Evolutionary conservation across 2,329 filamentous ascomycete species (phyloP), one percentile per base, ranked within the genome.

Genomic region (Aspergillus sp.): DNA sequence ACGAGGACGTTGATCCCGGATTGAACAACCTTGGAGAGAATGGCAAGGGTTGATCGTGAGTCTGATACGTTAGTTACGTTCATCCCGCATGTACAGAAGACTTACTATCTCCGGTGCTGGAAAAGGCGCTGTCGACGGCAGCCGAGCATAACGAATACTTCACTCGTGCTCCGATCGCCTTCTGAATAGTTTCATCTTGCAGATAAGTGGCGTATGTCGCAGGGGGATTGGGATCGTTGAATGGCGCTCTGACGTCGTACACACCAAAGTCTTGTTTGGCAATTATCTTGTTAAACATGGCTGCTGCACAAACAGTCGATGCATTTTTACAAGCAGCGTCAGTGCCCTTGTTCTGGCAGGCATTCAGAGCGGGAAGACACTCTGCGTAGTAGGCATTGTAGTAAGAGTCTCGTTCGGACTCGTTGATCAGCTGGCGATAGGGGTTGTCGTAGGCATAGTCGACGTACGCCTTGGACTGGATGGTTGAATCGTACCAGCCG

Each of bases 401-500:
- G 38, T 67, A 65, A 4, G 52, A 47, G 8, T 52, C 55, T 32
- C 64, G 54, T 34, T 64, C 53, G 2, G 62, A 51, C 6, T 50
- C 47, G 12, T 60, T 60, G 53, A 74, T 73, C 19, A 75, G 55
- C 11, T 60, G 53, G 27, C 64, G 64, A 54, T 74, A 74, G 11
- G 64, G 62, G 53, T 76, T 77, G 51, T 74, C 73, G 50, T 67
- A 67, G 7, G 68, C 66, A 43, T 69, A 75, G 12, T 69, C 64
- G 6, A 72, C 61, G 47, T 73, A 72, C 4, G 64, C 58, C 6
- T 71, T 67, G 42, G 71, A 68, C 48, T 75, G 71, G 2, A 63
- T 56, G 10, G 59, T 57, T 7, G 69, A 61, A 50, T 82, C 77
- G 45, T 78, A 71, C 65, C 75, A 79, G 27, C 75, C 77, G 54